phyloP scores from a whole-genome alignment of 2,329 filamentous ascomycete species.

The Neospermospora avenae region DNA sequence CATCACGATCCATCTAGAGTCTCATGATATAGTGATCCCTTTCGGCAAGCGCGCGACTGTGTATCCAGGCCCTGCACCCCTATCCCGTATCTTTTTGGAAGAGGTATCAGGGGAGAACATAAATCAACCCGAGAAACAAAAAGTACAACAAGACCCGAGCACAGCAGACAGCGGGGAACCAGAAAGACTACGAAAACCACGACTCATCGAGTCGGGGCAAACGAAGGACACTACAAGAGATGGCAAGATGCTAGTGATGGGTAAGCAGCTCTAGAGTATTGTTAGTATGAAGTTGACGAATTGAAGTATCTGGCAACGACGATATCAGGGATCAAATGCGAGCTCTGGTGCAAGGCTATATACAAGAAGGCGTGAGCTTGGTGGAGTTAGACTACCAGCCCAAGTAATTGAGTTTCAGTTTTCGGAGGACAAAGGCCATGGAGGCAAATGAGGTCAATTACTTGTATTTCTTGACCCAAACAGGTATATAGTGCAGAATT shows the following conservation, averaged over 20 bases:
- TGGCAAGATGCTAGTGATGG: conserved; percentile 1
- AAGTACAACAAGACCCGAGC: background rate
- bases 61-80: background rate
- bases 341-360: background rate
- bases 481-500: background rate
- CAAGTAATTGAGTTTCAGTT: background rate
- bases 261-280: background rate
- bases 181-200: background rate
- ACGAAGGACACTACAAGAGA: background rate
- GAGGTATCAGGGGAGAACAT: background rate
- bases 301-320: background rate
- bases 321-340: background rate
- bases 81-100: background rate
- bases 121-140: background rate
- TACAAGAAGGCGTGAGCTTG: background rate
- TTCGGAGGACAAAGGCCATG: background rate
- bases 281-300: background rate
- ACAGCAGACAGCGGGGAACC: background rate
- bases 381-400: background rate
- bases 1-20: background rate
- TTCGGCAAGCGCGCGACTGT: background rate
- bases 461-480: background rate
- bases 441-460: background rate
- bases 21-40: background rate
- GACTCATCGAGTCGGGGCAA: background rate